These are phyloP conservation scores for Ambrosia artemisiifolia DNA, from an alignment of 129 eudicot species.

Conservation along the genomic window DNA sequence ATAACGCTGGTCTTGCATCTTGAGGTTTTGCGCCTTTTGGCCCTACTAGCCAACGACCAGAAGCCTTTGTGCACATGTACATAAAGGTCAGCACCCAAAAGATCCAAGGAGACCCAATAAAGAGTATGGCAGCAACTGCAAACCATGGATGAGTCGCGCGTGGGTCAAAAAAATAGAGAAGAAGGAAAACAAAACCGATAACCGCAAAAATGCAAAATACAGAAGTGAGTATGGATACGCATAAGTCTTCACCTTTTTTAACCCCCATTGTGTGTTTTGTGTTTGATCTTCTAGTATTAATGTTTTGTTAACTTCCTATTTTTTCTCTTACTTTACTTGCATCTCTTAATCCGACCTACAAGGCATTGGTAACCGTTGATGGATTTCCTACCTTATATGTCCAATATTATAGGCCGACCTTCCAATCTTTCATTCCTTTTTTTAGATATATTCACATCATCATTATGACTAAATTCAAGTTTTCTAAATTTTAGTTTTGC, in stretches of 20 bases:
- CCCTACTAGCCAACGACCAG: constrained; percentile 14
- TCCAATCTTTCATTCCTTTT: constrained; percentile 7
- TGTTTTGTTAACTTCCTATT: not conserved
- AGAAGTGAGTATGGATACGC: constrained; percentile 45
- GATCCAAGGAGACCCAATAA: constrained; percentile 64
- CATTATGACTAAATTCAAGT: too few relatives aligned
- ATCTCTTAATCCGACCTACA: not conserved
- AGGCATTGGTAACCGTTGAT: constrained; percentile 14
- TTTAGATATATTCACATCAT: too few relatives aligned
- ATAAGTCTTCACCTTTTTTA: constrained; percentile 40
- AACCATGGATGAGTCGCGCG: constrained; percentile 48
- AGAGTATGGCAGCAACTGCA: constrained; percentile 39
- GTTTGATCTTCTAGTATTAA: not conserved
- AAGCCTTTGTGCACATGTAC: constrained; percentile 50
- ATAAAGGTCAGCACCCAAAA: constrained; percentile 63
- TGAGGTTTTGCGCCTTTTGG: constrained; percentile 19
- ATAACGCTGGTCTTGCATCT: constrained; percentile 5
- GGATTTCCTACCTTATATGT: constrained; percentile 17
- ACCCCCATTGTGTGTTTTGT: constrained; percentile 40
- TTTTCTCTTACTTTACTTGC: not conserved
- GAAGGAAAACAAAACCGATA: constrained; percentile 51
- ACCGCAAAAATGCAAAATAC: constrained; percentile 37
- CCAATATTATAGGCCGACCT: constrained; percentile 10
- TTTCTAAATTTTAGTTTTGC: too few relatives aligned
- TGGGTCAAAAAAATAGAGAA: constrained; percentile 43